Evolutionary conservation across 805 yeast species (phyloP).

Genomic region (Sugiyamaella boreocaroliniensis): DNA sequence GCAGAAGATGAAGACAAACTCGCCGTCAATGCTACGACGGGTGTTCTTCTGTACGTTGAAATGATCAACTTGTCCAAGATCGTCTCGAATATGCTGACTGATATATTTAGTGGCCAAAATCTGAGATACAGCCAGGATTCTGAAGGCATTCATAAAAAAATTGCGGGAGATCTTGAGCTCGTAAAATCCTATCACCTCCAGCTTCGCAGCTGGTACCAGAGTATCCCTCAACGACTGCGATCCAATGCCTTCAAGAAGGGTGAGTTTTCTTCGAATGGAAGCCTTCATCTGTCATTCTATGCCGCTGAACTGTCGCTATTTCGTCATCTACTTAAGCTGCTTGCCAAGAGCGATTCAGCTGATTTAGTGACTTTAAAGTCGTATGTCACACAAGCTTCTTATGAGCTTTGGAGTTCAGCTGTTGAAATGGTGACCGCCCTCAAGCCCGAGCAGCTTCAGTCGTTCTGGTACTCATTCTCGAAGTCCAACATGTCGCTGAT

Average conservation of each 20-base stretch:
- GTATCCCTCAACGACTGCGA: conserved; percentile 21
- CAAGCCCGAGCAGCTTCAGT: conserved; percentile 23
- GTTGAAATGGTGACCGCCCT: conserved; percentile 22
- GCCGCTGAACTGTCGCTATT: conserved; percentile 25
- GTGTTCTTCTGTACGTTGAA: conserved; percentile 20
- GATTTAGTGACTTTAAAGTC: conserved; percentile 19
- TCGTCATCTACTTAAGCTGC: conserved; percentile 19
- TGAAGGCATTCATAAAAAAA: conserved; percentile 2
- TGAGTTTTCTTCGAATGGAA: conserved; percentile 22
- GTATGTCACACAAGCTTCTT: conserved; percentile 21
- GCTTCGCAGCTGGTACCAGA: conserved; percentile 24
- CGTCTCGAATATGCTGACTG: conserved; percentile 20
- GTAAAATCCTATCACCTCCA: conserved; percentile 21
- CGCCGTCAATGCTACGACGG: conserved; percentile 17
- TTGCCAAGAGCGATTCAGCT: conserved; percentile 15
- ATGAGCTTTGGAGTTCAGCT: conserved; percentile 22
- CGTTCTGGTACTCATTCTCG: conserved; percentile 26
- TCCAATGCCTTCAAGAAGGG: conserved; percentile 21
- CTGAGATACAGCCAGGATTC: neutral
- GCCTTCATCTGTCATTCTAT: conserved; percentile 23
- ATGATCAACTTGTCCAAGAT: conserved; percentile 20
- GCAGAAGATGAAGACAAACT: conserved; percentile 1
- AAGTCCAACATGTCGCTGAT: conserved; percentile 21
- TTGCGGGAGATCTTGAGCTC: conserved; percentile 14
- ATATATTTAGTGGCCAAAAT: conserved; percentile 17